Evolutionary conservation across 2,329 filamentous ascomycete genomes (phyloP), one percentile per base, ranked within the genome.

Genomic region (Cryphonectria radicalis): DNA sequence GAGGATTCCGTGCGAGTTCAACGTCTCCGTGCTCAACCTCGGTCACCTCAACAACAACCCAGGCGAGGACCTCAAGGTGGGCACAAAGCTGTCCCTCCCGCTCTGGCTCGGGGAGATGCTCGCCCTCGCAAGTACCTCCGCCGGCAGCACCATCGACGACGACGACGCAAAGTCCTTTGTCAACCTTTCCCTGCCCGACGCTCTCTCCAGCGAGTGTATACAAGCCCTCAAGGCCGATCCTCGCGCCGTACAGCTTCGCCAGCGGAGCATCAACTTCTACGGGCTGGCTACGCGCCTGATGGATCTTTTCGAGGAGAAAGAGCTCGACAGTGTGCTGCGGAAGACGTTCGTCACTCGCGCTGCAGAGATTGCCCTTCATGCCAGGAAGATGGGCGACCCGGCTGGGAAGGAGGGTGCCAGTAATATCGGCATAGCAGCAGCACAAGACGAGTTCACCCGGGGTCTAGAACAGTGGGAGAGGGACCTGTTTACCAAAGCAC

Each of bases 31-130:
- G 43, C 92, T 94, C 28, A 91, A 93, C 70, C 89, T 98, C 63
- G 95, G 95, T 75, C 94, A 97, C 80, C 87, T 99, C 72, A 94
- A 97, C 82, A 94, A 94, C 77, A 95, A 93, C 78, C 88, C 92
- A 35, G 79, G 82, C 2, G 83, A 86, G 43, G 82, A 92, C 79
- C 91, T 98, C 77, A 96, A 95, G 80, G 83, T 91, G 69, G 93
- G 93, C 72, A 95, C 94, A 0, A 90, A 91, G 60, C 86, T 98
- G 63, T 89, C 92, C 73, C 90, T 98, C 0, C 96, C 96, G 1
- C 87, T 98, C 75, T 99, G 96, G 96, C 90, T 99, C 17, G 94
- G 92, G 75, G 93, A 97, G 81, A 95, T 98, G 88, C 92, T 99
- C 67, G 93, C 93, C 42, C 88, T 97, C 62, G 90, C 89, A 74